Evolutionary conservation across 2,329 filamentous ascomycete genomes (phyloP), one percentile per base, ranked within the genome.

Genomic region (Clarireedia paspali): DNA sequence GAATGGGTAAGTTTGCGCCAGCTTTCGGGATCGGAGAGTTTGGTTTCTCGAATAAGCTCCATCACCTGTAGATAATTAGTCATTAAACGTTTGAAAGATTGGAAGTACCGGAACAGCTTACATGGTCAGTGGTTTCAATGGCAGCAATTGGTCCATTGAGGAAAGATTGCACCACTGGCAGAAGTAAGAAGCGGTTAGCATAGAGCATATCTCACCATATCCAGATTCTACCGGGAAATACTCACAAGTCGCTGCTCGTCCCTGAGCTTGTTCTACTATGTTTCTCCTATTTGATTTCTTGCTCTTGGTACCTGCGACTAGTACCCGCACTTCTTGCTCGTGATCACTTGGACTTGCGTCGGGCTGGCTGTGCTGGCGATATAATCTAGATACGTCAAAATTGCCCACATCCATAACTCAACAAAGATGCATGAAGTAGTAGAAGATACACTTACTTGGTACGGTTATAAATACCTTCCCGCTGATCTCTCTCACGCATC

Each of bases 241-340:
- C 52, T 54, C n/a, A 54, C 52, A 77, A 55, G 80, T 81, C 30
- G 81, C 77, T 4, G 76, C 77, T 60, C 75, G 77, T 56, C 68
- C 70, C 71, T 83, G 83, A 59, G 86, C 86, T 62, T 91, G 87
- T 68, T 95, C 89, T 48, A 96, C 85, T 50, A 97, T 90, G 27
- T 85, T 85, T 67, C 85, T 84, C 53, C 92, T 84, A 72, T 96
- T 96, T 60, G 87, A 88, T 74, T 96, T 97, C 72, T 96, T 96
- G 70, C 85, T 90, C 64, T 86, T 84, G 50, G 90, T 91, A 56
- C 89, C 86, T 1, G 88, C 83, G 5, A 91, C 80, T 4, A 96
- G 78, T n/a, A 97, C 86, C 58, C 88, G 85, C 47, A 97, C 91
- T 55, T 92, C 87, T 63, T 87, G 85, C 57, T 83, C 79, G 54